These are phyloP conservation scores for Cordyceps farinosa DNA, from an alignment of 2,329 filamentous ascomycete species.

Conservation along the genomic window DNA sequence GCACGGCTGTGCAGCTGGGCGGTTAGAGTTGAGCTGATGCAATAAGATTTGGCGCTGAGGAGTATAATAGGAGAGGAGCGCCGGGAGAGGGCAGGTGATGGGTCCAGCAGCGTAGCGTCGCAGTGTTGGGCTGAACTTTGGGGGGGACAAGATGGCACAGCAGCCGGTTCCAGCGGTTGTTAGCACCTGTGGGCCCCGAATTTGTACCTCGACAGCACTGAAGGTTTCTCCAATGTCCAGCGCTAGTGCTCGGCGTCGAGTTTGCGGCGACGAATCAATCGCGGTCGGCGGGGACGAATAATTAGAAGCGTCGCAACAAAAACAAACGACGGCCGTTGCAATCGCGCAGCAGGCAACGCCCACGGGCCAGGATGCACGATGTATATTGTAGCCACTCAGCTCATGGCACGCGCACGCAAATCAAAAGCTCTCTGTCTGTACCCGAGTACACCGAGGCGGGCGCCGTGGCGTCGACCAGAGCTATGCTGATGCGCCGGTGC, in stretches of 20 bases:
- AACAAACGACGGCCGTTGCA: conserved; percentile 3
- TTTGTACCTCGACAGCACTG: neutral
- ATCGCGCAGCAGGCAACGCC: neutral
- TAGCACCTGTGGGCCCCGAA: neutral
- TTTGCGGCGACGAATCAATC: conserved; percentile 10
- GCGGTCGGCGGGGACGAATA: neutral
- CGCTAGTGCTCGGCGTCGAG: neutral
- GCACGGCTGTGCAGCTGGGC: conserved; percentile 16
- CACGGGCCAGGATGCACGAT: neutral
- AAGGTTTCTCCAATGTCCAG: neutral
- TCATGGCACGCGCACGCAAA: neutral
- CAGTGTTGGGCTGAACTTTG: neutral
- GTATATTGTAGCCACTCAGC: neutral
- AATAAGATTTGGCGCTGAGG: conserved; percentile 17
- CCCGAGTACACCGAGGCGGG: neutral
- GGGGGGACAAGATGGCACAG: neutral
- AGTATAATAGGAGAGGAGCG: conserved; percentile 18
- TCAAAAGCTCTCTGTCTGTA: too few relatives aligned
- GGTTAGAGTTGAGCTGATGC: conserved; percentile 18
- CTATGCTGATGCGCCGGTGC: neutral
- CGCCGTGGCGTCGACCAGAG: neutral
- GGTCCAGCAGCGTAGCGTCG: neutral
- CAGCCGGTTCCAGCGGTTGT: neutral
- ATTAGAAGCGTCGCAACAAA: neutral
- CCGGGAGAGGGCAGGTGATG: neutral